Conservation (phyloP, 1,139 yeast genomes). For the Geotrichum histeridarum region DNA sequence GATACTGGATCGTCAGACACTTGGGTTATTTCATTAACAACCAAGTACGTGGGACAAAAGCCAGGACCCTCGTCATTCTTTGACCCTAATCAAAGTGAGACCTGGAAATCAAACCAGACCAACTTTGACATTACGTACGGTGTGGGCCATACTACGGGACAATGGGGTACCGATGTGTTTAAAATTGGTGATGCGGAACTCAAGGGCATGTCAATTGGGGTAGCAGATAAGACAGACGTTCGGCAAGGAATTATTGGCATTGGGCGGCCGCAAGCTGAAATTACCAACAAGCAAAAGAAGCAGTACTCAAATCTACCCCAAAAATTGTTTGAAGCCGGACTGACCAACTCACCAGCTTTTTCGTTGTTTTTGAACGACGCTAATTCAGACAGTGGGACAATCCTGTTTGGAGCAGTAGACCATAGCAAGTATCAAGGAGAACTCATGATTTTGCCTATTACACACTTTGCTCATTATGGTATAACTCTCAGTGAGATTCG, state of each 20-base stretch:
- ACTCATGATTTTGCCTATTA: constrained; percentile 30
- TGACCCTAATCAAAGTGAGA: constrained; percentile 43
- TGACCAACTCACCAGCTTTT: constrained; percentile 41
- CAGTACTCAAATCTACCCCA: constrained; percentile 40
- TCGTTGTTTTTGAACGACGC: constrained; percentile 36
- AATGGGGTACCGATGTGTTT: constrained; percentile 51
- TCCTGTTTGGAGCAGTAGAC: constrained; percentile 51
- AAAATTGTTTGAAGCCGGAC: constrained; percentile 41
- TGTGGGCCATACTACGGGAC: constrained; percentile 56
- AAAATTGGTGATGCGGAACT: constrained; percentile 41
- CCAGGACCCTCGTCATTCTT: constrained; percentile 37
- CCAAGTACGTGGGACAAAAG: constrained; percentile 25
- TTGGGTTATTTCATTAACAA: constrained; percentile 30
- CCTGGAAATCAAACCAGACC: constrained; percentile 47
- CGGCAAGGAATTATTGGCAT: constrained; percentile 52
- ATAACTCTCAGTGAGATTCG: constrained; percentile 42
- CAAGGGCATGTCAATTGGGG: constrained; percentile 45
- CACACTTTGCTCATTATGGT: constrained; percentile 46
- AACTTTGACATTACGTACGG: constrained; percentile 51
- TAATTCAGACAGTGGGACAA: constrained; percentile 37
- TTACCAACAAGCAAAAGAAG: constrained; percentile 25
- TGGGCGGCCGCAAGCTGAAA: constrained; percentile 44
- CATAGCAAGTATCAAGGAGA: constrained; percentile 44
- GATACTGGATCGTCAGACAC: constrained; percentile 45
- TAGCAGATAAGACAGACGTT: constrained; percentile 43